Evolutionary conservation across 2,329 filamentous ascomycete genomes (phyloP), one percentile per base, ranked within the genome.

Genomic region (Knufia fluminis): DNA sequence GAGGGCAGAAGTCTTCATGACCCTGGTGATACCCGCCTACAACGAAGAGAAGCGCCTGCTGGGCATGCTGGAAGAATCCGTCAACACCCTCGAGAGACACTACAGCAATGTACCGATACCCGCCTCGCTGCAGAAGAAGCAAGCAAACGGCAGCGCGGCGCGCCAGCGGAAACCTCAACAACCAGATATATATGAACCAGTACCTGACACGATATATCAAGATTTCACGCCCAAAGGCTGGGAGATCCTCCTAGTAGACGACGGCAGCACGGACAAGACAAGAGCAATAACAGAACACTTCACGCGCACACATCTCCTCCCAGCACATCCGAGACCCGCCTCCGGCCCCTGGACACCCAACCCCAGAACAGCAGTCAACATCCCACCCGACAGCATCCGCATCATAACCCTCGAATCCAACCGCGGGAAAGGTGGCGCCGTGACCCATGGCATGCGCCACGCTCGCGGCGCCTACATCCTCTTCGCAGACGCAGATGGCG

Each of bases 401-500:
- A 80, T 98, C 12, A 79, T 96, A 43, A 80, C 76, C 4, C 71
- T 98, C 46, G 79, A 82, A 54, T 72, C 80, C 66, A 98, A 98
- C 66, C 78, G 92, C 53, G 92, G 92, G 53, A 98, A 98, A 68
- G 92, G 92, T 47, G 92, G 92, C 19, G 87, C 88, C 6, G 92
- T 97, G 33, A 94, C 88, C 2, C 92, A 98, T 67, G 92, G 92
- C 7, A 85, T 98, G 75, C 78, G 92, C 32, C 92, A 98, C 69
- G 89, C 86, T 3, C 77, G 92, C 40, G 92, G 92, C 14, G 77
- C 82, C 61, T 96, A 96, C 66, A 83, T 86, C 28, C 79, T 96
- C 4, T 98, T 98, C 65, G 92, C 91, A 1, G 92, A 98, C 64
- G 92, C 92, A 0, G 92, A 98, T 66, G 92, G 92, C 1, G 92